Conservation (phyloP, 371 early-diverging fungal genomes). For the Rhizopus delemar region DNA sequence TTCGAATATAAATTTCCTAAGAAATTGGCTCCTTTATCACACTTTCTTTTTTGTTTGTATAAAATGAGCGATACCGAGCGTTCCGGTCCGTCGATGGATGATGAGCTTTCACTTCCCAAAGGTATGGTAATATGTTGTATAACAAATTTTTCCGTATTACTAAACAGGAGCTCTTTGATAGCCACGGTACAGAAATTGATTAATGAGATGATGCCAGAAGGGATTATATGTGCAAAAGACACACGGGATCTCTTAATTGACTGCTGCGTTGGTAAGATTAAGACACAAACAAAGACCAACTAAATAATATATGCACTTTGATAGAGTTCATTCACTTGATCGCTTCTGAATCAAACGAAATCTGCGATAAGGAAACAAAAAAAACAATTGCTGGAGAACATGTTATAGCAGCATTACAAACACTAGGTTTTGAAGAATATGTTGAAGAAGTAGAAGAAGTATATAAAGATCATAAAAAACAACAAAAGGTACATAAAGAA, state of each 20-base stretch:
- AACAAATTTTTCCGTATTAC: background rate
- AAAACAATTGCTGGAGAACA: conserved; percentile 99
- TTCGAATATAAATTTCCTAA: conserved; percentile 3
- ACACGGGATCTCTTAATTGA: conserved; percentile 93
- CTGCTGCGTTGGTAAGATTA: conserved; percentile 84
- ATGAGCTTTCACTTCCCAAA: conserved; percentile 87
- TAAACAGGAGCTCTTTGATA: conserved; percentile 20
- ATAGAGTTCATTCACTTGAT: conserved; percentile 93
- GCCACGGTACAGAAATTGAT: conserved; percentile 98
- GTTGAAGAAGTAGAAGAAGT: conserved; percentile 87
- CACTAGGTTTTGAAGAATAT: conserved; percentile 93
- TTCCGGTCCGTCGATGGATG: conserved; percentile 62
- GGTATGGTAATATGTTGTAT: conserved; percentile 40
- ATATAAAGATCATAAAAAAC: conserved; percentile 86
- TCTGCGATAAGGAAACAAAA: conserved; percentile 95
- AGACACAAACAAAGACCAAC: background rate
- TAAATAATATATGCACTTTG: background rate
- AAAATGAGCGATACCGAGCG: conserved; percentile 81
- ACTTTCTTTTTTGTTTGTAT: background rate
- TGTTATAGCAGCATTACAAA: conserved; percentile 87
- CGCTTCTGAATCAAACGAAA: conserved; percentile 94
- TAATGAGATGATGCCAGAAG: conserved; percentile 90
- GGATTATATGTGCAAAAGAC: conserved; percentile 91
- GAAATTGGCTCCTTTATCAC: background rate
- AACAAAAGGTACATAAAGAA: conserved; percentile 70